A percentile compares a stretch with the other conserved stretches of the same genome.
Conservation (phyloP, 495 filamentous ascomycete species). For the Aspergillus heteromorphus region DNA sequence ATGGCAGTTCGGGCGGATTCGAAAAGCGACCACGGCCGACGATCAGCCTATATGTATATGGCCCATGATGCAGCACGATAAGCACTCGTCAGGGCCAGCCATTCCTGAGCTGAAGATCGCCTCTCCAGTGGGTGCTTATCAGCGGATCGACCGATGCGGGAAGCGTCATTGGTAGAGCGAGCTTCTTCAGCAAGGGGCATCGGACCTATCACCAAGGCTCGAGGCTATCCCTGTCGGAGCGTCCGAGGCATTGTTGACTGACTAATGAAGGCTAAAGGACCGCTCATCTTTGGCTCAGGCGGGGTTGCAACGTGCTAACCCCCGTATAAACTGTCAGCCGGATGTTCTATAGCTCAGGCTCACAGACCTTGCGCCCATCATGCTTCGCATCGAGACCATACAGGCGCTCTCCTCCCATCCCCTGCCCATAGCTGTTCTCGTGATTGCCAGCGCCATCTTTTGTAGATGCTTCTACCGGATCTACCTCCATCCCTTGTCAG, state of each 20-base stretch:
- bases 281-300: neutral
- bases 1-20: neutral
- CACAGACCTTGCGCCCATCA: neutral
- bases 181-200: neutral
- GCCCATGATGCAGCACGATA: neutral
- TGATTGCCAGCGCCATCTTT: neutral
- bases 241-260: neutral
- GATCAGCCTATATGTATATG: neutral
- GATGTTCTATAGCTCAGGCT: neutral
- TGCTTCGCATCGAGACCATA: neutral
- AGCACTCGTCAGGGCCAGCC: neutral
- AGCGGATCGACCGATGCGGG: neutral
- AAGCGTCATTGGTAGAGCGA: neutral
- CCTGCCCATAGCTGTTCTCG: neutral
- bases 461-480: constrained; percentile 20
- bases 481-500: constrained; percentile 30
- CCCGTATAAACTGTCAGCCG: neutral
- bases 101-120: neutral
- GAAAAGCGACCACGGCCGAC: neutral
- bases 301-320: neutral
- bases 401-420: neutral
- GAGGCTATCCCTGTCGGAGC: neutral
- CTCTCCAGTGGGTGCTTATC: neutral
- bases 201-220: neutral
- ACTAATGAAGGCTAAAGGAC: neutral